Evolutionary conservation across 2,329 filamentous ascomycete genomes (phyloP), one percentile per base, ranked within the genome.

Genomic region (Cryphonectria nitschkei): DNA sequence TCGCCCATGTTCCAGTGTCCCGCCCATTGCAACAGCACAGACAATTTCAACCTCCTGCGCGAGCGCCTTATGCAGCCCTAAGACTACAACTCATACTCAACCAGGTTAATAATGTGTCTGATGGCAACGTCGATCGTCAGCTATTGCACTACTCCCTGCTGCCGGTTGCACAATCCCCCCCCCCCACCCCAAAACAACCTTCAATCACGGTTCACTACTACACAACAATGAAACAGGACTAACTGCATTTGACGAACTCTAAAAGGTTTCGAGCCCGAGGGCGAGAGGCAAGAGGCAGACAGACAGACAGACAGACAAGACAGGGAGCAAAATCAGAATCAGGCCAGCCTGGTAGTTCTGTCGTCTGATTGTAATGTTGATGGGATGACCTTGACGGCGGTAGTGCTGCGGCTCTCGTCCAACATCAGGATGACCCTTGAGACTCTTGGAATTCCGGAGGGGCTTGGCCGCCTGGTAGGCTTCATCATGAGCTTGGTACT

Each of bases 201-300:
- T 60, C n/a, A 16, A 34, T 13, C 19, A 60, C 56, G 7, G 34
- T 14, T n/a, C 7, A 39, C 58, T 39, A 39, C 58, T 34, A 5
- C 56, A 29, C 14, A 29, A 41, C 50, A 46, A 50, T 67, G 32
- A 67, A 39, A 58, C 52, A 34, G 32, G 29, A 43, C 22, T 66
- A 46, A 37, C 65, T 60, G 61, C 66, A 68, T 34, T 52, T n/a
- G 26, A 65, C n/a, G 61, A 71, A 68, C 66, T 58, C 68, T 68
- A 65, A 70, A 52, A 14, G 52, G 26, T 32, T 16, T 34, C n/a
- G 50, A 61, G 37, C 50, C 66, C 52, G 66, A 54, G 52, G 60
- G 46, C 32, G 29, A 34, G n/a, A 41, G 61, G 46, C 41, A 34
- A 34, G 37, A 39, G 9, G 37, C 11, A 39, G 9, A 9, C 11